phyloP scores from a whole-genome alignment of 306 rosid genomes.

The Abrus precatorius region DNA sequence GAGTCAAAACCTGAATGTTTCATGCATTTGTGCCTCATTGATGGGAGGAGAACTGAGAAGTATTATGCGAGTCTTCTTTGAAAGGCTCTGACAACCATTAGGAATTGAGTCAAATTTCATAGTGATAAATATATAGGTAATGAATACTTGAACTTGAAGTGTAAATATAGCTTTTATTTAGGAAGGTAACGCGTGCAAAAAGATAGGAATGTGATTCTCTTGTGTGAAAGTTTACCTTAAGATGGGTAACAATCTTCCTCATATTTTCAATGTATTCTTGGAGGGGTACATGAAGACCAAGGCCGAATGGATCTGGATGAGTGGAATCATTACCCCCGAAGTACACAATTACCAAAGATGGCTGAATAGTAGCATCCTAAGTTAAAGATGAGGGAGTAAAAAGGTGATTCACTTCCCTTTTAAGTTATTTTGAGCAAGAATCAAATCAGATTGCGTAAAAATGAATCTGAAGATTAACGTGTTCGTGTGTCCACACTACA shows the following conservation, averaged over 20 bases:
- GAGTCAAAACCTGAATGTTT: constrained; percentile 50
- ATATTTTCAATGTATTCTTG: constrained; percentile 78
- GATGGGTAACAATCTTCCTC: constrained; percentile 72
- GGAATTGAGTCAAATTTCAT: constrained; percentile 25
- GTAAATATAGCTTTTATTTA: background rate
- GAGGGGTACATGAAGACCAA: constrained; percentile 76
- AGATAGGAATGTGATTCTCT: background rate
- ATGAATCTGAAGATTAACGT: background rate
- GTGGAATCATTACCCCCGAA: constrained; percentile 90
- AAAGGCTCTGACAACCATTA: constrained; percentile 66
- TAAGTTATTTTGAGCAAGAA: constrained; percentile 23
- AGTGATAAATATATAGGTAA: background rate
- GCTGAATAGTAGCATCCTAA: constrained; percentile 70
- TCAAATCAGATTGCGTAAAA: constrained; percentile 12
- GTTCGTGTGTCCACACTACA: background rate
- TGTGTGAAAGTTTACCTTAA: constrained; percentile 58
- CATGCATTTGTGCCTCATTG: constrained; percentile 60
- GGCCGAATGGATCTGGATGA: constrained; percentile 65
- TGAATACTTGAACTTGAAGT: constrained; percentile 3
- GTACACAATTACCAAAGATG: constrained; percentile 80
- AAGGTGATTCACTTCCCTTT: background rate
- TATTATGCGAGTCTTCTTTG: constrained; percentile 69
- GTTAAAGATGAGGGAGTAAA: constrained; percentile 16
- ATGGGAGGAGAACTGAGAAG: constrained; percentile 75
- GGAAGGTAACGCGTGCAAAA: background rate